phyloP scores from a whole-genome alignment of 345 rosid genomes.

The Rhizophora mangle region DNA sequence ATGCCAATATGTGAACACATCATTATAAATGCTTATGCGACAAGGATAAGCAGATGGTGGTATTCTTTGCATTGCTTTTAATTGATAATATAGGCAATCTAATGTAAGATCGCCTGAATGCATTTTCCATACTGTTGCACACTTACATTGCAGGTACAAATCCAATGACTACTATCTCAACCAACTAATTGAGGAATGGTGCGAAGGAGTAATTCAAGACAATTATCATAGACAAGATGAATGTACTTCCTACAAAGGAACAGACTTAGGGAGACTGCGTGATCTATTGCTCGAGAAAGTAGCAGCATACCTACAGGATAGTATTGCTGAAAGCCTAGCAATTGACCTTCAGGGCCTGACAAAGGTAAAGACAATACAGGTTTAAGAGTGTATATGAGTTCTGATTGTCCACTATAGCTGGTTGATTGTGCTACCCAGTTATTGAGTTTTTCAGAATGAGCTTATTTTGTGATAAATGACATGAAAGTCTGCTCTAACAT shows the following conservation, averaged over 20 bases:
- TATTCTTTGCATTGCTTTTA: not conserved
- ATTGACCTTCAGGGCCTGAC: slow-evolving; percentile 79
- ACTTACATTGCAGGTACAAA: slow-evolving; percentile 53
- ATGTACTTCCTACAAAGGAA: slow-evolving; percentile 31
- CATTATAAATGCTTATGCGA: not conserved
- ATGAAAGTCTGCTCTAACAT: slow-evolving; percentile 18
- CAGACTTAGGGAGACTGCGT: slow-evolving; percentile 43
- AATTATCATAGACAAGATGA: slow-evolving; percentile 36
- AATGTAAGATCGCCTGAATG: not conserved
- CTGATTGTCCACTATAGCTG: not conserved
- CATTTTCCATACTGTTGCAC: not conserved
- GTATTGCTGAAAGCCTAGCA: slow-evolving; percentile 49
- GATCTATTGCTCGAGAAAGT: slow-evolving; percentile 76
- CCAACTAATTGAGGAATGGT: slow-evolving; percentile 91
- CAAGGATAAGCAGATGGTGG: not conserved
- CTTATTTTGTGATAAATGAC: not conserved
- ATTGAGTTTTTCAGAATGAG: not conserved
- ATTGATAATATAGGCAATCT: not conserved
- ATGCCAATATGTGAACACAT: not conserved
- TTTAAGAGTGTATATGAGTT: not conserved
- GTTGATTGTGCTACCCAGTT: not conserved
- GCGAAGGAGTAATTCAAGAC: slow-evolving; percentile 81
- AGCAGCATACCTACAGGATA: slow-evolving; percentile 62
- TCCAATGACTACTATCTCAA: slow-evolving; percentile 79
- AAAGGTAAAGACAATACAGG: slow-evolving; percentile 42